Evolutionary conservation across 139 green algal species (phyloP), one percentile per base, ranked within the genome.

Genomic region (Protoeuglena noctilucae): DNA sequence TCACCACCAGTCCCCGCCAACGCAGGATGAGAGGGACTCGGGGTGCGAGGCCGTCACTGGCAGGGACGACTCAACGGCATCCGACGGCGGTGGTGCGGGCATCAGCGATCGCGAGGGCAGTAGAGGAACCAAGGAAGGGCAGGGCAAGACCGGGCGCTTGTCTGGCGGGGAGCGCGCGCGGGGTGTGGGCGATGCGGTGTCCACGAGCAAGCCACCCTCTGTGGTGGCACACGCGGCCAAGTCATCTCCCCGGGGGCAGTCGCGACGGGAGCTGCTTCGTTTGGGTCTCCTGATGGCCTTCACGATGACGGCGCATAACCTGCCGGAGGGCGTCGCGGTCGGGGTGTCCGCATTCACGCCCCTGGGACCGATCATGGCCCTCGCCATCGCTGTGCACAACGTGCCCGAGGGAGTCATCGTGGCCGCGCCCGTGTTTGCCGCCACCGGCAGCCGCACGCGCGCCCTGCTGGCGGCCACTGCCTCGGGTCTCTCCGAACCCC

Each of bases 251-350:
- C 34, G 24, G 3, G n/a, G 21, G 16, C 16, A 28, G 52, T 51
- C 43, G n/a, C 34, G 59, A 57, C 65, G 18, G 48, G 63, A 73
- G 39, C 62, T 81, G 27, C 45, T 84, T 34, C 54, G 76, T 0
- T 53, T 82, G 17, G 76, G 78, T 1, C 24, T 82, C 12, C 53
- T 87, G 6, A 89, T 89, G 81, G 71, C 75, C 0, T 28, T 87
- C 4, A 84, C 80, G 6, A 94, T 94, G 83, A 92, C 80, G n/a
- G 57, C 90, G 30, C 83, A 93, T 63, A 93, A 94, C 57, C 50
- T 87, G 60, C 85, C 85, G 21, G 85, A 94, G 58, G 82, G 79
- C 18, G 80, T 86, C 53, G 78, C 82, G 34, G 70, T 88, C 19
- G 56, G 65, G 23, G 61, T 54, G 21, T 62, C 74, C 5, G 68